Conservation (phyloP, 164 flowering plant genomes). For the Piper longum region DNA sequence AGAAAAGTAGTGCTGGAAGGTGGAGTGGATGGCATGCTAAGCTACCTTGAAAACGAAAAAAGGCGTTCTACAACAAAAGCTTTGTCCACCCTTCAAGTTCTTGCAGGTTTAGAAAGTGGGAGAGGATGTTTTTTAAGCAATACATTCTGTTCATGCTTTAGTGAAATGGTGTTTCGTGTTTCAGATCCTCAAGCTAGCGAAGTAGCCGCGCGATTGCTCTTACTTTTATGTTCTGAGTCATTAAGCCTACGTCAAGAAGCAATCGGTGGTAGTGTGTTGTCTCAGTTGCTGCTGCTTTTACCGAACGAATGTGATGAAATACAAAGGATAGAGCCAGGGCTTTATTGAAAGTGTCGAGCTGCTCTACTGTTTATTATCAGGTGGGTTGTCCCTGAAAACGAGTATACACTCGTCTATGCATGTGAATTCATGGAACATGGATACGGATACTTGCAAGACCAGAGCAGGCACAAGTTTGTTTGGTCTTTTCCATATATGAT, state of each 20-base stretch:
- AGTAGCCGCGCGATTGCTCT: slow-evolving; percentile 33
- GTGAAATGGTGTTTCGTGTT: slow-evolving; percentile 58
- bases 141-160: slow-evolving; percentile 23
- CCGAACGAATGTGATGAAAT: slow-evolving; percentile 54
- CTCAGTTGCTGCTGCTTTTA: slow-evolving; percentile 46
- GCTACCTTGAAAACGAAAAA: slow-evolving; percentile 15
- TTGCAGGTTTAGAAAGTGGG: slow-evolving; percentile 23
- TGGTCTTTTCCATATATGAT: too few species aligned
- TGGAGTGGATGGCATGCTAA: slow-evolving; percentile 23
- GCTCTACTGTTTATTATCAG: background rate
- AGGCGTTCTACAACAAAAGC: slow-evolving; percentile 15
- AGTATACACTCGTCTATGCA: too few species aligned
- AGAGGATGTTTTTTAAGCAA: slow-evolving; percentile 22
- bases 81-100: slow-evolving; percentile 28
- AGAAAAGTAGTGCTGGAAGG: slow-evolving; percentile 23
- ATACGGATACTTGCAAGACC: too few species aligned
- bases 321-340: slow-evolving; percentile 48
- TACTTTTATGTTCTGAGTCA: slow-evolving; percentile 29
- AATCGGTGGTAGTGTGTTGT: slow-evolving; percentile 37
- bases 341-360: slow-evolving; percentile 55
- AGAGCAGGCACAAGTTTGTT: too few species aligned
- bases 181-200: slow-evolving; percentile 51
- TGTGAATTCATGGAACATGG: too few species aligned
- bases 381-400: background rate
- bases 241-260: slow-evolving; percentile 29